Base-by-base conservation (phyloP, 148 eudicot genomes). In the Amaranthus hypochondriacus region DNA sequence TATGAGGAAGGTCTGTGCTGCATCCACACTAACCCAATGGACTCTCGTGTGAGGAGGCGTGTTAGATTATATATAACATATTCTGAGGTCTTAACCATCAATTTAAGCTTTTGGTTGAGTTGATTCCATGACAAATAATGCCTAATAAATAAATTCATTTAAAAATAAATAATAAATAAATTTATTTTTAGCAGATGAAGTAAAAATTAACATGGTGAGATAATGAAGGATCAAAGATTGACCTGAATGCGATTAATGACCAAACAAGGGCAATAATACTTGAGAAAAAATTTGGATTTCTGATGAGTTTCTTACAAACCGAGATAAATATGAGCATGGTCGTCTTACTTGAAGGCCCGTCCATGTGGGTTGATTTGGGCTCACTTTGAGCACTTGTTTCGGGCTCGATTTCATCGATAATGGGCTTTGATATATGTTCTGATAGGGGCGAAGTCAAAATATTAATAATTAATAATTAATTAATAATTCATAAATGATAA, bases 281-380 rank as follows among this genome's bases (percentile, higher is more conserved):
- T 6, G 98, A 87, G 65, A 88, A 90, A 62, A 93, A 89, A 81
- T 90, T 92, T 0, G 98, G 98, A 67, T 92, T 92, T 74, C 90
- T 78, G 54, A 88, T 86, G 9, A 92, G 89, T 71, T 92, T 92
- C 61, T 96, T 78, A 90, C 96, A 90, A 55, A 92, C 98, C 98
- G 90, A 87, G 61, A 87, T 85, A 71, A 92, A 71, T 56, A 90
- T 92, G 3, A 90, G 92, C 81, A 89, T 81, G 7, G 97, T 90
- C 87, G 90, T 90, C 58, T 87, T 91, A 80, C 93, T 88, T 60
- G 64, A 55, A 18, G 92, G 80, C 3, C 91, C 89, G 4, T 86
- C 91, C 89, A 84, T 87, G 2, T 87, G 68, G 42, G 83, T 80
- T 21, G 90, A 51, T 79, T 90, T 90, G 5, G 83, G 6, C 49